phyloP scores from a whole-genome alignment of 2,329 filamentous ascomycete species.

The Pestalotiopsis sp. region DNA sequence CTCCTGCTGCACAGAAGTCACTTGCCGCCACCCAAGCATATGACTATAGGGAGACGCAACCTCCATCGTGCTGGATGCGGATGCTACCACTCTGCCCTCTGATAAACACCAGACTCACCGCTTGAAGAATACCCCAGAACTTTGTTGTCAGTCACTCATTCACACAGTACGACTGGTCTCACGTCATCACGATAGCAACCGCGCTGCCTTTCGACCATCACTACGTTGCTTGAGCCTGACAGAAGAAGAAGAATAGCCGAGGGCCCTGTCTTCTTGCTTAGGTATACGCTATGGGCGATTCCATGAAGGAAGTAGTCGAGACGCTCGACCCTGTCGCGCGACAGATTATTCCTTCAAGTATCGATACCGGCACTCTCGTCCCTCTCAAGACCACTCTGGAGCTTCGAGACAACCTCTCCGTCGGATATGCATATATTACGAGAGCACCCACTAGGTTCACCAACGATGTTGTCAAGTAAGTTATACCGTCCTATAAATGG shows the following conservation, averaged over 20 bases:
- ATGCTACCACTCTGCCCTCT: not conserved
- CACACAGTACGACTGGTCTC: not conserved
- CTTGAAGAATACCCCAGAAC: not conserved
- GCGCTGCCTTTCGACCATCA: not conserved
- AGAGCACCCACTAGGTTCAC: conserved; percentile 73
- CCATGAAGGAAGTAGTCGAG: conserved; percentile 40
- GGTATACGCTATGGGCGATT: conserved; percentile 39
- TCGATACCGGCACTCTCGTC: conserved; percentile 46
- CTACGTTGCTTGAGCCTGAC: conserved; percentile 4
- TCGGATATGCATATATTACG: conserved; percentile 70
- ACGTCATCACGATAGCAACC: not conserved
- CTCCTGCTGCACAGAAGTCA: not conserved
- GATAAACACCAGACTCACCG: not conserved
- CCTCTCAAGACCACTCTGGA: conserved; percentile 69
- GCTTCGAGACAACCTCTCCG: conserved; percentile 59
- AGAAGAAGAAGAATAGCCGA: conserved; percentile 21
- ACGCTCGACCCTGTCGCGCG: conserved; percentile 38
- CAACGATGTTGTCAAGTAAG: conserved; percentile 74
- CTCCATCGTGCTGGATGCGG: not conserved
- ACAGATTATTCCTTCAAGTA: conserved; percentile 33
- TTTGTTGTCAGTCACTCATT: not conserved
- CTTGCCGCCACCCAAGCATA: not conserved
- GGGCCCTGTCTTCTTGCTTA: conserved; percentile 32
- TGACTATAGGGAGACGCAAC: not conserved
- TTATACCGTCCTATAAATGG: conserved; percentile 21